Conservation (phyloP, 2,329 filamentous ascomycete genomes). For the Myrmaecium sp. region DNA sequence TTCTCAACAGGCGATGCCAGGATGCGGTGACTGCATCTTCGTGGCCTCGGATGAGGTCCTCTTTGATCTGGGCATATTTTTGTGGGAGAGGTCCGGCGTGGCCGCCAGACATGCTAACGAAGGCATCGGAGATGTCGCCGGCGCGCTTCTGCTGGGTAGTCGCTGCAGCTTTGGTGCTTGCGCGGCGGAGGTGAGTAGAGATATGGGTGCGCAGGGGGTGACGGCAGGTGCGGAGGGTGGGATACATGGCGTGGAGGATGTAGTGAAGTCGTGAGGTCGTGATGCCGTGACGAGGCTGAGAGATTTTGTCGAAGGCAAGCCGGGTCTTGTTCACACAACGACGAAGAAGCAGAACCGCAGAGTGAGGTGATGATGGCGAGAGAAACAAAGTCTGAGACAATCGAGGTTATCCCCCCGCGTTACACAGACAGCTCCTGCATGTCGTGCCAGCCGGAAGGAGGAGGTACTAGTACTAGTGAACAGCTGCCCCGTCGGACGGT, state of each 20-base stretch:
- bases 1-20: conserved; percentile 28
- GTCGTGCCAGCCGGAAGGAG: no score
- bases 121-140: conserved; percentile 34
- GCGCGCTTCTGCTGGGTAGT: conserved; percentile 22
- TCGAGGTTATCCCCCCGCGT: no score
- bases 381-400: no score
- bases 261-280: not conserved
- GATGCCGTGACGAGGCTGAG: not conserved
- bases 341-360: not conserved
- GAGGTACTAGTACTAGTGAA: no score
- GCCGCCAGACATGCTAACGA: conserved; percentile 31
- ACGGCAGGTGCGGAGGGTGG: conserved; percentile 11
- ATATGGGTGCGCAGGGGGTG: conserved; percentile 8
- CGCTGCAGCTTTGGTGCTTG: conserved; percentile 13
- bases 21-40: conserved; percentile 31
- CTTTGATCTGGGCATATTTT: conserved; percentile 29
- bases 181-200: conserved; percentile 11
- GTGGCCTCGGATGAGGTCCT: conserved; percentile 24
- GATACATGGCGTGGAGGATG: conserved; percentile 11
- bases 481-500: no score
- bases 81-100: conserved; percentile 26
- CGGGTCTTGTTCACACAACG: not conserved
- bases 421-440: no score
- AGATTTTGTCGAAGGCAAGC: not conserved
- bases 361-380: no score